phyloP scores from a whole-genome alignment of 768 basidiomycete genomes.

The Termitomyces sp. region DNA sequence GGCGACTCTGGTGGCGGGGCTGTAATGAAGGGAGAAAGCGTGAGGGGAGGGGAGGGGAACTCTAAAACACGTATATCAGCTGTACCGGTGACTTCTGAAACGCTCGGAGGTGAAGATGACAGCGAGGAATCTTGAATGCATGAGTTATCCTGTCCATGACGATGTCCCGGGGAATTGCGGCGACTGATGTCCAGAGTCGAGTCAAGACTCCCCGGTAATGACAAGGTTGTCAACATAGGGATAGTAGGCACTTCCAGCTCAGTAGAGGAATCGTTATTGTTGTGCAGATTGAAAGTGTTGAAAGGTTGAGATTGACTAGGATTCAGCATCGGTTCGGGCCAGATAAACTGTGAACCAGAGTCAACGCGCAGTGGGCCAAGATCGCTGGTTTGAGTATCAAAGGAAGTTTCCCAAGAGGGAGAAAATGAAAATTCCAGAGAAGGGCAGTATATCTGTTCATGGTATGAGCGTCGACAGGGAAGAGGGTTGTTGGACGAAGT shows the following conservation, averaged over 20 bases:
- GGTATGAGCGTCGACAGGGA: slow-evolving; percentile 12
- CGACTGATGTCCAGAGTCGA: slow-evolving; percentile 15
- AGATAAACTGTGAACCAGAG: background rate
- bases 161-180: slow-evolving; percentile 10
- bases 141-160: background rate
- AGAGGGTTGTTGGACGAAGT: slow-evolving; percentile 22
- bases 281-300: slow-evolving; percentile 5
- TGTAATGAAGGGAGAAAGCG: slow-evolving; percentile 22
- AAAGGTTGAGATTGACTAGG: slow-evolving; percentile 12
- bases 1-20: slow-evolving; percentile 11
- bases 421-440: slow-evolving; percentile 22
- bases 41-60: slow-evolving; percentile 16
- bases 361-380: slow-evolving; percentile 10
- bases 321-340: slow-evolving; percentile 8
- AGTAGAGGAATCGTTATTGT: slow-evolving; percentile 20
- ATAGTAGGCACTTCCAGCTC: slow-evolving; percentile 24
- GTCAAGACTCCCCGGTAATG: slow-evolving; percentile 28
- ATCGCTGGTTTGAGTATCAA: slow-evolving; percentile 20
- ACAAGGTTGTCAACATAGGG: slow-evolving; percentile 23
- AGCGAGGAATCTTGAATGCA: slow-evolving; percentile 7
- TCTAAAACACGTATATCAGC: slow-evolving; percentile 13
- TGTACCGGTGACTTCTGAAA: slow-evolving; percentile 12
- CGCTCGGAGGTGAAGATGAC: slow-evolving; percentile 8
- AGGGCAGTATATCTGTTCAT: slow-evolving; percentile 15
- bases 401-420: slow-evolving; percentile 29